Base-by-base conservation (phyloP, 768 basidiomycete genomes). In the Lactarius deliciosus region DNA sequence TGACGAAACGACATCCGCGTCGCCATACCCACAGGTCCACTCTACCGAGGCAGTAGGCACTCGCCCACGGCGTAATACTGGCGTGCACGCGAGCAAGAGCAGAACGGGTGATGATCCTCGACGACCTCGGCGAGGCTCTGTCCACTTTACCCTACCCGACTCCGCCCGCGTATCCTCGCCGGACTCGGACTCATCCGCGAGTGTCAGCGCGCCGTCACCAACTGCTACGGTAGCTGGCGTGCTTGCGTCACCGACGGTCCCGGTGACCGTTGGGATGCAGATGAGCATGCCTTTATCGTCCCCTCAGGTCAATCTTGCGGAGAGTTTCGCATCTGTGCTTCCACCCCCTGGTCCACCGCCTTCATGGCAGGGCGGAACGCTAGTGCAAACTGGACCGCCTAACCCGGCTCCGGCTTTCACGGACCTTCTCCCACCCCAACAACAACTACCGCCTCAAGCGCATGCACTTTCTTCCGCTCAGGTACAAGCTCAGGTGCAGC, bases 131-230 rank as follows among this genome's bases (percentile, higher is more conserved):
- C 63, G 66, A 40, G 64, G 64, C 5, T 69, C 68, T 7, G 9
- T 69, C 32, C 65, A 69, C 13, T 57, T 67, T 30, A 25, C 30
- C 43, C 45, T 63, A 54, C 40, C 66, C 34, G 66, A 64, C 20
- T 59, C 66, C 0, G 53, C 60, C 5, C 63, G 69, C 11, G 67
- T 70, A 10, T 61, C 69, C 10, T 70, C 69, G 22, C 64, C 69
- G 9, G 69, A 70, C 15, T 70, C 70, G 3, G 70, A 71, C 47
- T 60, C 70, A 18, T 66, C 65, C 16, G 38, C 60, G 43, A 63
- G 68, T 13, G 43, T 60, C 22, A 15, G 68, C 61, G 70, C 68
- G 0, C 64, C 70, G 6, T 71, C 70, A 38, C 68, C 70, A 15
- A 69, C 63, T 15, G 10, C 64, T 1, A 57, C 68, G 2, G 61